phyloP scores from a whole-genome alignment of 1,139 yeast species.

The Lodderomyces pseudojiufengensis region DNA sequence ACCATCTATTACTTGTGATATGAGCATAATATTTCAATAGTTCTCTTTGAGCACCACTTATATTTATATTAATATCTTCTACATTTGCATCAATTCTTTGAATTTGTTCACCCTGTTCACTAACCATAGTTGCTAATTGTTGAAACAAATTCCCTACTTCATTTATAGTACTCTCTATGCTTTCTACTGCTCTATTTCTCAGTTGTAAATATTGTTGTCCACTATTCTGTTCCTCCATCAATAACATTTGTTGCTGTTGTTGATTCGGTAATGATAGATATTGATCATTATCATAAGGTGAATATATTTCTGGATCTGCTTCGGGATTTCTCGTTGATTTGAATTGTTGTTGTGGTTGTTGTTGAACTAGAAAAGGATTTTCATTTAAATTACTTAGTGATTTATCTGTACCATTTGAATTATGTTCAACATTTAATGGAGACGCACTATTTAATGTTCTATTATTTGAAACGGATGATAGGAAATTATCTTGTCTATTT shows the following conservation, averaged over 20 bases:
- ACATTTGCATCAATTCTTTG: constrained; percentile 95
- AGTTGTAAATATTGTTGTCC: constrained; percentile 72
- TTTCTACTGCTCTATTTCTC: constrained; percentile 87
- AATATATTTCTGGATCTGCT: constrained; percentile 31
- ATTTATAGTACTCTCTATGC: constrained; percentile 91
- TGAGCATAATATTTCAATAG: constrained; percentile 84
- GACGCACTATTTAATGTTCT: constrained; percentile 24
- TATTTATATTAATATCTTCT: constrained; percentile 86
- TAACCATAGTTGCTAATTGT: constrained; percentile 95
- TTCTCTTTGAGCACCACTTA: constrained; percentile 92
- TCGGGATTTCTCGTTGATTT: constrained; percentile 13
- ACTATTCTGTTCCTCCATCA: constrained; percentile 72
- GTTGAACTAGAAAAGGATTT: constrained; percentile 38
- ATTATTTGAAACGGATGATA: constrained; percentile 46
- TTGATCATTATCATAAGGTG: constrained; percentile 31
- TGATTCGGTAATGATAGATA: constrained; percentile 65
- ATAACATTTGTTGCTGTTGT: constrained; percentile 70
- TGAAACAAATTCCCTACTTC: constrained; percentile 95
- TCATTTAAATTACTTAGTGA: constrained; percentile 25
- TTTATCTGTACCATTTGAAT: constrained; percentile 1
- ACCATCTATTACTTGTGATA: constrained; percentile 88
- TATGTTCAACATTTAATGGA: constrained; percentile 17
- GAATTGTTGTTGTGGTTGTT: constrained; percentile 8
- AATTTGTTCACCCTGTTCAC: constrained; percentile 94
- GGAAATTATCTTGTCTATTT: constrained; percentile 79